Conservation (phyloP, 2,329 filamentous ascomycete species). For the Exophiala sp. region DNA sequence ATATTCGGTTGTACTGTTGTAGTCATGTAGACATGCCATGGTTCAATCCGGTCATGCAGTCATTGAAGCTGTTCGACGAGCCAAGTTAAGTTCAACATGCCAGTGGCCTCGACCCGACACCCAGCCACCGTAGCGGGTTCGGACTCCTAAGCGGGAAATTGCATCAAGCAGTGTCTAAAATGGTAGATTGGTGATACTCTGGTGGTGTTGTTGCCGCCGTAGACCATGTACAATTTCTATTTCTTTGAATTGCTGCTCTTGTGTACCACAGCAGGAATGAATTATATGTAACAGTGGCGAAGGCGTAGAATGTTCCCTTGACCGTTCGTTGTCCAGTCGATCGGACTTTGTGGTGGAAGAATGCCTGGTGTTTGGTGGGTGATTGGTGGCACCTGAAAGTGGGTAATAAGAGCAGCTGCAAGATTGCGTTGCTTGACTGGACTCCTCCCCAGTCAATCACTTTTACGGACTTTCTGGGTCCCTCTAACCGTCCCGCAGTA, state of each 20-base stretch:
- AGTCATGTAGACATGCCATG: background rate
- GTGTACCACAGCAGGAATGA: background rate
- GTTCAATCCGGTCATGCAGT: background rate
- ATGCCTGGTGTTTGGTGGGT: background rate
- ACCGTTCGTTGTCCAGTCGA: conserved; percentile 21
- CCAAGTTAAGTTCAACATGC: too few species aligned
- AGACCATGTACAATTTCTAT: too few species aligned
- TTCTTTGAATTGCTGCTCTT: too few species aligned
- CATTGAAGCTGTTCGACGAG: too few species aligned
- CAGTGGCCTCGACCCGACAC: too few species aligned
- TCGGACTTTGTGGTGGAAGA: background rate
- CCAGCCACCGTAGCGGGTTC: too few species aligned
- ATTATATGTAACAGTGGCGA: background rate
- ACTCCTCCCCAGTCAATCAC: background rate
- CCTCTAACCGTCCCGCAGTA: too few species aligned
- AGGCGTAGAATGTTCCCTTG: conserved; percentile 19
- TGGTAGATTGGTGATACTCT: background rate
- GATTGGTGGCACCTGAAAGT: conserved; percentile 11
- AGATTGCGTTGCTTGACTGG: conserved; percentile 9
- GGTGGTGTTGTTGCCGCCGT: too few species aligned
- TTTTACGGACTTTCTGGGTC: too few species aligned
- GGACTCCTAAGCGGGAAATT: too few species aligned
- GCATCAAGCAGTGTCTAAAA: too few species aligned
- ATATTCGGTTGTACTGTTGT: too few species aligned
- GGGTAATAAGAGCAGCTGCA: background rate